Evolutionary conservation across 2,329 filamentous ascomycete species (phyloP), one percentile per base, ranked within the genome.

Genomic region (Alternaria hordeiaustralica): DNA sequence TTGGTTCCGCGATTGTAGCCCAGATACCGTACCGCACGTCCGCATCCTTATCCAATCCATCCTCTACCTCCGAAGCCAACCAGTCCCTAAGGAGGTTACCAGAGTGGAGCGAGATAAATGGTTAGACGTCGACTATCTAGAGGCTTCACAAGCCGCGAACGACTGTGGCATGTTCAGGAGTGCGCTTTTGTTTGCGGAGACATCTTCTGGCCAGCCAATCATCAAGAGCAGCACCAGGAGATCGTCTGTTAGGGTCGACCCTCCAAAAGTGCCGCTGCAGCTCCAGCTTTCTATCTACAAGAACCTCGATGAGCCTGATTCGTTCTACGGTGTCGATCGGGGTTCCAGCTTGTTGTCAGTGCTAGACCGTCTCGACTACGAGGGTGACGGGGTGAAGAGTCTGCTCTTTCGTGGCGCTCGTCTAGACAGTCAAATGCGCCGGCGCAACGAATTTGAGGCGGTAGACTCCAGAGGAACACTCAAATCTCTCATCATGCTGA

Each of bases 271-370:
- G 25, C 87, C 92, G 7, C 85, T 87, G 4, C 88, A 92, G 28
- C 84, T 96, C 1, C 83, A 98, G 12, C 85, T 97, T 47, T 84
- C 87, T 1, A 94, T 99, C 3, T 99, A 96, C 77, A 91, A 93
- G 75, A 95, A 93, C 64, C 92, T 99, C 50, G 94, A 97, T 75
- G 96, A 99, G 73, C 95, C 94, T 2, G 96, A 99, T 78, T 91
- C 94, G 1, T 99, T 97, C 78, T 99, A 99, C 75, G 96, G 96
- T 5, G 86, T 97, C 8, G 88, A 92, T 45, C 92, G 96, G 78
- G 88, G 88, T 44, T 87, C 93, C 7, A 94, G 89, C 61, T 82
- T 99, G 15, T 84, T 87, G 15, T 93, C 91, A 11, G 91, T 98
- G 1, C 84, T 98, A 62, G 88, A 91, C 55, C 90, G 92, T 10